Base-by-base conservation (phyloP, 2,329 filamentous ascomycete genomes). In the Penicillium sp. region DNA sequence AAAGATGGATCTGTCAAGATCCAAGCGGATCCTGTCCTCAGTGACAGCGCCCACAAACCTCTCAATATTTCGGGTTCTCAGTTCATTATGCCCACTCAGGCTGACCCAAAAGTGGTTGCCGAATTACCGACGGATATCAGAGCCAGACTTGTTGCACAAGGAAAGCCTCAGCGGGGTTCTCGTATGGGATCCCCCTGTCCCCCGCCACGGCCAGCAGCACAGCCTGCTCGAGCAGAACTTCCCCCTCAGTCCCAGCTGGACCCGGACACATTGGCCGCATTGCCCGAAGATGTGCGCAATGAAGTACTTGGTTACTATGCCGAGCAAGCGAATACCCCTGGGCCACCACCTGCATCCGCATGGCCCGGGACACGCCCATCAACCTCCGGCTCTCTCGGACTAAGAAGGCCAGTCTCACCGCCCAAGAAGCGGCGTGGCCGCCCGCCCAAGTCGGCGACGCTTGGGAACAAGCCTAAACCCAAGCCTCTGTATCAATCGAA, bases 21-120 rank as follows among this genome's bases (percentile, higher is more conserved):
- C 10, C 60, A 61, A 28, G 50, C 63, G 30, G 60, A 65, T 28
- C 66, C 65, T 19, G 54, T 61, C 13, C 58, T 72, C 41, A 65
- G 64, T 45, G 68, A 72, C 50, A 60, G 56, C 46, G 63, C 58
- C 9, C 74, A 86, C 18, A 86, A 79, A 54, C 84, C 84, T 1
- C 73, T 95, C 18, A 95, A 96, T 62, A 80, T 89, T 3, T 77
- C 83, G 3, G 89, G 92, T 2, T 95, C 92, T 0, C 93, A 99
- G 62, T 99, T 99, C 62, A 82, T 97, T 39, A 77, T 99, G 59
- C 93, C 93, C 14, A 69, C 70, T 0, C 88, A 95, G 58, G 80
- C 88, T 2, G 93, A 99, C 64, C 84, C 86, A 0, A 76, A 79
- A n/a, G 86, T 95, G 0, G 71, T 97, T 3, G 87, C 87, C 1